phyloP scores from a whole-genome alignment of 768 basidiomycete genomes.

The Panaeolus papilionaceus region DNA sequence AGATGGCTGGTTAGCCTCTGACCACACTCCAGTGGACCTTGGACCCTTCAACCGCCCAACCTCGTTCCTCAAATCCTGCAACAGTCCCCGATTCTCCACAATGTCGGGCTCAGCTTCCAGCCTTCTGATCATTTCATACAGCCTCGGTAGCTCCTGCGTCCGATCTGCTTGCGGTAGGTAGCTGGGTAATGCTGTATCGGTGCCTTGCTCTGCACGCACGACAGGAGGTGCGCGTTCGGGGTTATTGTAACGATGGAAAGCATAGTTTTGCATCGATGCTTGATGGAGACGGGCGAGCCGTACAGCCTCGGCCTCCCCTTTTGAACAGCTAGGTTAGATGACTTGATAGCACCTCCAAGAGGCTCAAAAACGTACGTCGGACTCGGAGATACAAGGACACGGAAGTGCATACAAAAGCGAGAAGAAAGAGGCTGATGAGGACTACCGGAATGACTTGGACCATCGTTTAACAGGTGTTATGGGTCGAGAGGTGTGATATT shows the following conservation, averaged over 20 bases:
- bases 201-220: neutral
- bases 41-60: conserved; percentile 4
- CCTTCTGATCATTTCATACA: conserved; percentile 2
- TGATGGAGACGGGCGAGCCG: neutral
- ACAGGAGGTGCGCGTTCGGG: neutral
- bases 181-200: neutral
- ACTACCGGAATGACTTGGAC: neutral
- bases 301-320: neutral
- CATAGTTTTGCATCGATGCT: neutral
- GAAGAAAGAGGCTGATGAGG: conserved; percentile 2
- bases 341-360: neutral
- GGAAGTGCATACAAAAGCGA: neutral
- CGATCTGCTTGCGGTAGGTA: neutral
- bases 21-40: neutral
- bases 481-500: too few species aligned
- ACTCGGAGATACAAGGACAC: neutral
- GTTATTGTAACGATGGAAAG: neutral
- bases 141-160: conserved; percentile 2
- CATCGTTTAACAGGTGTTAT: neutral
- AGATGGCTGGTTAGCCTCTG: neutral
- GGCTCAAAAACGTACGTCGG: neutral
- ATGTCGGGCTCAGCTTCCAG: neutral
- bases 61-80: conserved; percentile 4
- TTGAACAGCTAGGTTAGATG: neutral
- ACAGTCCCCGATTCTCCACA: neutral